Conservation (phyloP, 176 grass and related monocot genomes). For the Raddia guianensis region DNA sequence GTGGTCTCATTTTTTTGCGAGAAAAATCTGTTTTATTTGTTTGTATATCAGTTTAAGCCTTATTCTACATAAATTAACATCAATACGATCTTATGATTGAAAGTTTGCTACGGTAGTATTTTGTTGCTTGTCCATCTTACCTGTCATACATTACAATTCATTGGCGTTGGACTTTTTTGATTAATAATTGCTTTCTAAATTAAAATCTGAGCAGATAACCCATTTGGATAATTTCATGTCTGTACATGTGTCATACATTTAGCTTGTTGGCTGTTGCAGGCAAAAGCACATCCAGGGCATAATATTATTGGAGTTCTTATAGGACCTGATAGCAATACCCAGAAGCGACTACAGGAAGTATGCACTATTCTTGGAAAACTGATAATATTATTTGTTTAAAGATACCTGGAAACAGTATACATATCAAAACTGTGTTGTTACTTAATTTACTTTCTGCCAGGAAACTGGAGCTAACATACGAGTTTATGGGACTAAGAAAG, state of each 20-base stretch:
- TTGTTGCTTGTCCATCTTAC: neutral
- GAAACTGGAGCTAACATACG: slow-evolving; percentile 81
- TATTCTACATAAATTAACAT: neutral
- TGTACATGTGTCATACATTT: slow-evolving; percentile 27
- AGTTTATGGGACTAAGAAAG: slow-evolving; percentile 81
- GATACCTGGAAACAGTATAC: slow-evolving; percentile 1
- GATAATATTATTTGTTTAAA: slow-evolving; percentile 33
- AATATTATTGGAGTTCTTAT: slow-evolving; percentile 84
- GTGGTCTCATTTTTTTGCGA: slow-evolving; percentile 8
- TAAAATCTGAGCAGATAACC: neutral
- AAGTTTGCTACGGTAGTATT: neutral
- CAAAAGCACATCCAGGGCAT: slow-evolving; percentile 58
- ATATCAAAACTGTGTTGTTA: slow-evolving; percentile 17
- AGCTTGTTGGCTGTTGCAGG: slow-evolving; percentile 52
- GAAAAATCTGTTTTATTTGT: neutral
- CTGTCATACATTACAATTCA: neutral
- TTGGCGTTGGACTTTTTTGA: neutral
- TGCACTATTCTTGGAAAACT: slow-evolving; percentile 24
- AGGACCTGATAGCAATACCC: slow-evolving; percentile 71
- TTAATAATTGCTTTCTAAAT: neutral
- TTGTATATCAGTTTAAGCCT: neutral
- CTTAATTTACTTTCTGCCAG: slow-evolving; percentile 46
- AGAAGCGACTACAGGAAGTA: slow-evolving; percentile 88
- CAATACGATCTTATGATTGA: slow-evolving; percentile 4
- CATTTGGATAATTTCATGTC: slow-evolving; percentile 13